Evolutionary conservation across 83 land plant species (phyloP).

Genomic region (Diphasiastrum complanatum): DNA sequence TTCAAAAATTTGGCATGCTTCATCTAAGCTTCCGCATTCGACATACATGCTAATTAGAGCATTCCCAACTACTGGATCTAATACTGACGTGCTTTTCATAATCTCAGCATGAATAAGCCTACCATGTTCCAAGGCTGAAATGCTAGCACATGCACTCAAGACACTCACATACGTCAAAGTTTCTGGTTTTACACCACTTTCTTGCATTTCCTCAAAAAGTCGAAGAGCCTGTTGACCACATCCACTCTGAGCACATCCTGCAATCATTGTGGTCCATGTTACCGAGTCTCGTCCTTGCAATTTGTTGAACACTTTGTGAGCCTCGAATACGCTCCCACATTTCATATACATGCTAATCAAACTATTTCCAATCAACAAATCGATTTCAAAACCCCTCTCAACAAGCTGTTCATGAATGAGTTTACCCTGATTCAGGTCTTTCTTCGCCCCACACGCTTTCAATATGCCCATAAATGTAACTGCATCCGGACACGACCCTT

Average conservation of each 20-base stretch:
- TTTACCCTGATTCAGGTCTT: neutral
- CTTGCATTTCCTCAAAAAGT: neutral
- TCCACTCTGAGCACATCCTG: no score
- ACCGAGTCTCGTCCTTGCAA: neutral
- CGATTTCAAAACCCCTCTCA: neutral
- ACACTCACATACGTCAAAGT: neutral
- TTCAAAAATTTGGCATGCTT: neutral
- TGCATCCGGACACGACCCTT: no score
- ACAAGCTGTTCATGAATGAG: neutral
- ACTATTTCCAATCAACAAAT: neutral
- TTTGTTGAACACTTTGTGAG: neutral
- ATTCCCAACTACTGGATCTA: neutral
- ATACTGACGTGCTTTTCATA: neutral
- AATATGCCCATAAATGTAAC: no score
- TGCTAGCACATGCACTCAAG: neutral
- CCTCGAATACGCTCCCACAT: neutral
- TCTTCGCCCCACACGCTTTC: no score
- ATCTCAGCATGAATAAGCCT: neutral
- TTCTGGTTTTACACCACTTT: neutral
- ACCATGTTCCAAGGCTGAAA: neutral
- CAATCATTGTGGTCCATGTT: slow-evolving; percentile 1
- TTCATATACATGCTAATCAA: neutral
- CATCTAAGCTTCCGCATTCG: neutral
- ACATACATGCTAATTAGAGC: neutral
- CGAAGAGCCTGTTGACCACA: slow-evolving; percentile 1